Conservation (phyloP, 768 basidiomycete genomes). For the Hypholoma fasciculare region DNA sequence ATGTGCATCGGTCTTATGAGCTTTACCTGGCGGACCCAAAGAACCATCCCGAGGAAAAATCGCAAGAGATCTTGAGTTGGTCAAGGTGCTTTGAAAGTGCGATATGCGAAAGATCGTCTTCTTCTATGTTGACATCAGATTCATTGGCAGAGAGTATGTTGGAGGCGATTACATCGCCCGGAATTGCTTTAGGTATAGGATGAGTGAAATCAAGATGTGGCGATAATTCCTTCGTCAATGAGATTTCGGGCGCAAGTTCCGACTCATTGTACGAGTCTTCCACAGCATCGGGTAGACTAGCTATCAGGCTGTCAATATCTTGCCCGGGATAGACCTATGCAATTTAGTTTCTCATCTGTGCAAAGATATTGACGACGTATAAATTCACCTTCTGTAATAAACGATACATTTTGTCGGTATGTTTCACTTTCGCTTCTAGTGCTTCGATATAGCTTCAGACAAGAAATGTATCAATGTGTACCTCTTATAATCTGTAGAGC, state of each 20-base stretch:
- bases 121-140: conserved; percentile 19
- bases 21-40: conserved; percentile 40
- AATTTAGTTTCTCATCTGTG: not conserved
- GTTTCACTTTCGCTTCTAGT: conserved; percentile 26
- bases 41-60: conserved; percentile 31
- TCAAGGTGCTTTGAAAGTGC: conserved; percentile 31
- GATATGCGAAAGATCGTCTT: conserved; percentile 33
- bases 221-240: not conserved
- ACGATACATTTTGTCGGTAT: conserved; percentile 24
- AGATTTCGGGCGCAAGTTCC: not conserved
- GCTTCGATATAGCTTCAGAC: conserved; percentile 27
- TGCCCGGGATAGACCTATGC: conserved; percentile 22
- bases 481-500: too few species aligned
- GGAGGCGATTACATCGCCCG: conserved; percentile 7
- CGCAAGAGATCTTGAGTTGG: conserved; percentile 25
- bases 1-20: not conserved
- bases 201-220: conserved; percentile 7
- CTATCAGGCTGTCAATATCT: conserved; percentile 18
- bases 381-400: conserved; percentile 23
- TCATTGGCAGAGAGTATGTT: conserved; percentile 9
- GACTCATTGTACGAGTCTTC: not conserved
- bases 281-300: not conserved
- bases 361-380: not conserved
- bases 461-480: not conserved
- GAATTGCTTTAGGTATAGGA: conserved; percentile 12